Conservation (phyloP, 2,329 filamentous ascomycete species). For the Pseudogymnoascus sp. region DNA sequence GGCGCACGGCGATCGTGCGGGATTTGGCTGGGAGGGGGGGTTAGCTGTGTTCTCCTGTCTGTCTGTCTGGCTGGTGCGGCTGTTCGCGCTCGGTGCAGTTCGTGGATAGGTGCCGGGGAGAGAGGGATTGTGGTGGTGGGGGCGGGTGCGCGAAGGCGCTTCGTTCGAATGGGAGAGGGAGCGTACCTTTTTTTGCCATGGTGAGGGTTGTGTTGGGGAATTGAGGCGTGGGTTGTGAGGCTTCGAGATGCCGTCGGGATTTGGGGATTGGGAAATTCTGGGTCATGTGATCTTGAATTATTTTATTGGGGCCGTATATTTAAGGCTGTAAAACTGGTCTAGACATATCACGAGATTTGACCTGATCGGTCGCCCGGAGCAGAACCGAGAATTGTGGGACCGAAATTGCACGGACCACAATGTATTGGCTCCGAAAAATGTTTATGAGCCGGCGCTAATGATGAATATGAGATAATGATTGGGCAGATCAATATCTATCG, state of each 20-base stretch:
- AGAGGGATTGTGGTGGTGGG: no score
- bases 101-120: background rate
- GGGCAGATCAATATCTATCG: background rate
- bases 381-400: background rate
- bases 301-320: background rate
- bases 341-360: background rate
- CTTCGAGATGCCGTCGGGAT: background rate
- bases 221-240: background rate
- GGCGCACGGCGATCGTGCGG: slow-evolving; percentile 83
- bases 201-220: slow-evolving; percentile 13
- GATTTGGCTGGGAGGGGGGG: slow-evolving; percentile 49
- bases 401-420: slow-evolving; percentile 7
- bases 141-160: background rate
- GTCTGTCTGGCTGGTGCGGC: background rate
- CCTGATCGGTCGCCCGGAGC: slow-evolving; percentile 28
- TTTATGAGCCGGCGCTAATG: background rate
- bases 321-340: background rate
- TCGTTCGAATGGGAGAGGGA: background rate
- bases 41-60: background rate
- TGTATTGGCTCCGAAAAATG: background rate
- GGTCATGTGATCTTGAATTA: background rate
- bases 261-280: background rate
- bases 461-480: background rate
- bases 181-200: slow-evolving; percentile 38
- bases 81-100: background rate